phyloP scores from a whole-genome alignment of 2,329 filamentous ascomycete species.

The Mycosphaerelloides madeirae region DNA sequence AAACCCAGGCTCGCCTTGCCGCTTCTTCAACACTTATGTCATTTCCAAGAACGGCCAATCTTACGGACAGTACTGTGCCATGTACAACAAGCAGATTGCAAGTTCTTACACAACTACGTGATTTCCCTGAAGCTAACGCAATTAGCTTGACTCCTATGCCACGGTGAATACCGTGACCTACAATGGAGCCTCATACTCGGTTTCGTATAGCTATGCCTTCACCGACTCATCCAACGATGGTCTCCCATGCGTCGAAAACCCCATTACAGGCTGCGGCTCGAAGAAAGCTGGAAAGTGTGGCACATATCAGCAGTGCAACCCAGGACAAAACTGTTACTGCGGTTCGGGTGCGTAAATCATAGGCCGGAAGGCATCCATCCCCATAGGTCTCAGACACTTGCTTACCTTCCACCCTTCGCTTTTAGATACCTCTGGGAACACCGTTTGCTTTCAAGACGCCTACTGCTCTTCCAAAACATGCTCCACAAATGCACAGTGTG shows the following conservation, averaged over 20 bases:
- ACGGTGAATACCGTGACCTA: not conserved
- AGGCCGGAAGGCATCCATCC: not conserved
- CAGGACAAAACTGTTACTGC: constrained; percentile 5
- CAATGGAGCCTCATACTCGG: constrained; percentile 4
- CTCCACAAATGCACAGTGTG: constrained; percentile 6
- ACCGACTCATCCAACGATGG: constrained; percentile 6
- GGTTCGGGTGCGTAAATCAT: constrained; percentile 1
- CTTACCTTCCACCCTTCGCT: too few species aligned
- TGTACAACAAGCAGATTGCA: constrained; percentile 21
- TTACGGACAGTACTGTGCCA: constrained; percentile 12
- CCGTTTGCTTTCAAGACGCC: not conserved
- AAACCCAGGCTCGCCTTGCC: constrained; percentile 7
- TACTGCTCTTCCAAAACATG: constrained; percentile 4
- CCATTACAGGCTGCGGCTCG: constrained; percentile 2
- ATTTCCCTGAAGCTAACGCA: not conserved
- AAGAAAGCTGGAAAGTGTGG: constrained; percentile 3
- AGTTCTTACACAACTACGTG: not conserved
- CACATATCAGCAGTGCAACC: constrained; percentile 3
- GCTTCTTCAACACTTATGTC: constrained; percentile 22
- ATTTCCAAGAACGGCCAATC: constrained; percentile 18
- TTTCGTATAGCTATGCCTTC: constrained; percentile 8
- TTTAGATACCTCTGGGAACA: too few species aligned
- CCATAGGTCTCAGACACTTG: too few species aligned
- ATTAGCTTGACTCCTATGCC: constrained; percentile 5
- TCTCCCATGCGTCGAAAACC: constrained; percentile 2